Base-by-base conservation (phyloP, 192 early-diverging fungal genomes). In the Podila minutissima region DNA sequence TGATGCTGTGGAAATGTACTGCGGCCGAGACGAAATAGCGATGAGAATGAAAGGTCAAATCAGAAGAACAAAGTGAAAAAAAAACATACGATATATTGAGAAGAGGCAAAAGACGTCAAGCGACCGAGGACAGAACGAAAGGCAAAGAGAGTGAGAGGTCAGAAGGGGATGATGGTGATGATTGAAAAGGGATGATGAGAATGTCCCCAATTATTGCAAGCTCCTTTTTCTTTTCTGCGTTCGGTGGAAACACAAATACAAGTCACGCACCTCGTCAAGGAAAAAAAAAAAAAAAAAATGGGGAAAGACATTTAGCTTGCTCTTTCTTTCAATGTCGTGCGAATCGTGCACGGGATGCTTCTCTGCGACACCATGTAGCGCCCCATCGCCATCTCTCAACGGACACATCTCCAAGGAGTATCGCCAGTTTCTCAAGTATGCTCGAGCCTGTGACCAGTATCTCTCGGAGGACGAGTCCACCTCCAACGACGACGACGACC, bases 311-410 rank as follows among this genome's bases (percentile, higher is more conserved):
- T 11, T 24, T 55, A 10, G n/a, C 53, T 24, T 11, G 20, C 53
- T 17, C 20, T 10, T 26, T 17, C 53, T 22, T 55, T 55, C 53
- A 55, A 78, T 79, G 76, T 79, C 76, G n/a, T 79, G 76, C 46
- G 76, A 79, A 79, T 79, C 76, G 31, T 79, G 76, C 20, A 79
- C 69, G 48, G 76, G 76, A 32, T 79, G 76, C 66, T 79, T 79
- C 41, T 64, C 70, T 50, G 76, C 76, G 31, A 28, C 76, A 19
- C 76, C 76, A 24, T 79, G 76, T 59, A 79, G 76, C 59, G 60
- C 66, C 0, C 69, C 76, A 19, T 55, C 65, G n/a, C 69, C 76
- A 2, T 79, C 67, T 10, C 29, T 64, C 65, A 64, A 72, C 32
- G 76, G 76, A 33, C 64, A 68, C 59, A 51, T 72, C 65, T 79